These are phyloP conservation scores for Aegle marmelos DNA, from an alignment of 345 rosid genomes.

Conservation along the genomic window DNA sequence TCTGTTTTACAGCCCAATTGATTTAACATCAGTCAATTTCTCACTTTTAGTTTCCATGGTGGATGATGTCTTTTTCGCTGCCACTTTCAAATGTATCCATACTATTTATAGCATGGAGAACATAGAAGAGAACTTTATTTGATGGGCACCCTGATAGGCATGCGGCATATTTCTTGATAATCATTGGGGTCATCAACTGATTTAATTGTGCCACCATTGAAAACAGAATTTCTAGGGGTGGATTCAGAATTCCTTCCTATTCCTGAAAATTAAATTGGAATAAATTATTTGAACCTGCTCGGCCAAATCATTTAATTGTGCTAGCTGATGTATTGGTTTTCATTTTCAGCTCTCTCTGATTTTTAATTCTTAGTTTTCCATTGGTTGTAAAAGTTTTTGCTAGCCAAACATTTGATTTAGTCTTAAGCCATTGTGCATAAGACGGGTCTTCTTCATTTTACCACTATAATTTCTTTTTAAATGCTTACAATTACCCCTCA, in stretches of 20 bases:
- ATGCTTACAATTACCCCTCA: background rate
- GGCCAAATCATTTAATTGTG: background rate
- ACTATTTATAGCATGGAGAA: background rate
- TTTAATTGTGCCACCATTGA: background rate
- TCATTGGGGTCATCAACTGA: conserved; percentile 5
- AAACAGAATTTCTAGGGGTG: background rate
- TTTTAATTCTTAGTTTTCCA: background rate
- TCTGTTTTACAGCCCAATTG: background rate
- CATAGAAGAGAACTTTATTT: background rate
- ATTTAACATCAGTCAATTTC: background rate
- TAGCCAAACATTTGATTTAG: background rate
- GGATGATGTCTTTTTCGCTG: conserved; percentile 1
- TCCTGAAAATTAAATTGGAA: background rate
- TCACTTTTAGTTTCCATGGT: conserved; percentile 1
- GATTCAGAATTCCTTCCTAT: background rate
- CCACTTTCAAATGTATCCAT: background rate
- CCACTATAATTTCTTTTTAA: background rate
- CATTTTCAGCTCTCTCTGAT: background rate
- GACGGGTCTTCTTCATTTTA: background rate
- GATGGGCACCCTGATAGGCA: background rate
- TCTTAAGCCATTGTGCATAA: background rate
- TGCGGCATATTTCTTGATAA: conserved; percentile 6
- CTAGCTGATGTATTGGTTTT: background rate
- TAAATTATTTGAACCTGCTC: background rate
- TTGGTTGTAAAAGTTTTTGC: background rate